These are phyloP conservation scores for Aureobasidium sp. DNA, from an alignment of 2,329 filamentous ascomycete species.

Conservation along the genomic window DNA sequence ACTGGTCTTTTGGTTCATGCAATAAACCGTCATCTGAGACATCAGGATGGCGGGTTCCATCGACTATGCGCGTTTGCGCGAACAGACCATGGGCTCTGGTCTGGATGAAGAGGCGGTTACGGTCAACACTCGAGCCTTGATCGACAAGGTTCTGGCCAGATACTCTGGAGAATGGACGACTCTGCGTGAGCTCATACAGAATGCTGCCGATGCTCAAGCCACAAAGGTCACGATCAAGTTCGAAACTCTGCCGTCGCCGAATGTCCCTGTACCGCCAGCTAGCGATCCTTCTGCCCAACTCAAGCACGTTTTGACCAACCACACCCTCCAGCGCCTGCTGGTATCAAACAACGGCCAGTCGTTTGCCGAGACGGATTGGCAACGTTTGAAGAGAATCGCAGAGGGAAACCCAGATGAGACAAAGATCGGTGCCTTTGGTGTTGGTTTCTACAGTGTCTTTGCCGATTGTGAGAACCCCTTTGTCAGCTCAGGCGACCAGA, in stretches of 20 bases:
- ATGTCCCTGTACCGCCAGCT: slow-evolving; percentile 58
- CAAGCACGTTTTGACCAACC: slow-evolving; percentile 75
- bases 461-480: slow-evolving; percentile 97
- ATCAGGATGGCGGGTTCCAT: slow-evolving; percentile 25
- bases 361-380: slow-evolving; percentile 88
- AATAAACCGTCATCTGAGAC: not conserved
- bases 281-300: slow-evolving; percentile 62
- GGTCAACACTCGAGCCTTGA: slow-evolving; percentile 90
- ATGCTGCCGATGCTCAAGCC: slow-evolving; percentile 94
- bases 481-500: slow-evolving; percentile 81
- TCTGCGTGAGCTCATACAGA: slow-evolving; percentile 89
- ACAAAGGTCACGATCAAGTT: slow-evolving; percentile 83
- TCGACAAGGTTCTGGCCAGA: slow-evolving; percentile 92
- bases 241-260: slow-evolving; percentile 78
- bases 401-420: slow-evolving; percentile 98
- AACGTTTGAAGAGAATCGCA: slow-evolving; percentile 88
- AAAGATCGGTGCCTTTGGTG: slow-evolving; percentile 97
- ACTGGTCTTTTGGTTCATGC: not conserved
- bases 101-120: slow-evolving; percentile 96
- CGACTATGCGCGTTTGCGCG: slow-evolving; percentile 62
- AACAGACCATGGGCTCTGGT: slow-evolving; percentile 75
- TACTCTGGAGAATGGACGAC: slow-evolving; percentile 92
- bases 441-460: slow-evolving; percentile 98
- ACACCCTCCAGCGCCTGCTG: slow-evolving; percentile 78
- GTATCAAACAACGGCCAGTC: slow-evolving; percentile 87